Base-by-base conservation (phyloP, 495 filamentous ascomycete species). In the Hyaloscypha variabilis region DNA sequence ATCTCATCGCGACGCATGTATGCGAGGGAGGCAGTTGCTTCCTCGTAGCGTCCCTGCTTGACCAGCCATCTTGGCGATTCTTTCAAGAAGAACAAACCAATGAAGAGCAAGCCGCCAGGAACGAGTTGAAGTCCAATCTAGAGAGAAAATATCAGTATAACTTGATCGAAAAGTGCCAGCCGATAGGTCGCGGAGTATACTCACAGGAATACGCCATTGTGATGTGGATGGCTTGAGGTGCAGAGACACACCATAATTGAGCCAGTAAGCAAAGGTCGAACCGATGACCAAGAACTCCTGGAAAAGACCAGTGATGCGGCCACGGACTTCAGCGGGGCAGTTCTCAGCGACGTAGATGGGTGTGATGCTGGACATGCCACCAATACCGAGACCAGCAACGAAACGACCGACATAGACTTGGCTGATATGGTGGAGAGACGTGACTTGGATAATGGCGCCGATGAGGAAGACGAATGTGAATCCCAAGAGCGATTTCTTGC, bases 371-470 rank as follows among this genome's bases (percentile, higher is more conserved):
- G 82, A 83, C 2, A 80, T 78, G 30, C 73, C 78, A n/a, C 85
- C 85, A n/a, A 87, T 77, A 8, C 84, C 85, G 11, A 88, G 66
- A 30, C 84, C 84, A 2, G 79, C 76, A 17, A 87, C 72, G 6
- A 85, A 73, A 30, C 84, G 76, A 0, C 72, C 73, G n/a, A 70
- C 75, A 36, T 80, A 80, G 54, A 78, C 75, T 11, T 73, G 71
- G 1, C 67, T 67, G 14, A 79, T 70, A 10, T 69, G 71, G 42
- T 76, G 74, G 1, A 71, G 75, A 46, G 77, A 72, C 17, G 75
- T 70, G 8, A 73, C 75, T 59, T 80, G 77, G 42, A 78, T 74
- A 17, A 68, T 60, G 11, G 71, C 75, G 10, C 77, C 78, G 24
- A 78, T 58, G 34, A 71, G 60, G 65, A 79, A 79, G 24, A 80